Conservation (phyloP, 768 basidiomycete species). For the Mycena latifolia region DNA sequence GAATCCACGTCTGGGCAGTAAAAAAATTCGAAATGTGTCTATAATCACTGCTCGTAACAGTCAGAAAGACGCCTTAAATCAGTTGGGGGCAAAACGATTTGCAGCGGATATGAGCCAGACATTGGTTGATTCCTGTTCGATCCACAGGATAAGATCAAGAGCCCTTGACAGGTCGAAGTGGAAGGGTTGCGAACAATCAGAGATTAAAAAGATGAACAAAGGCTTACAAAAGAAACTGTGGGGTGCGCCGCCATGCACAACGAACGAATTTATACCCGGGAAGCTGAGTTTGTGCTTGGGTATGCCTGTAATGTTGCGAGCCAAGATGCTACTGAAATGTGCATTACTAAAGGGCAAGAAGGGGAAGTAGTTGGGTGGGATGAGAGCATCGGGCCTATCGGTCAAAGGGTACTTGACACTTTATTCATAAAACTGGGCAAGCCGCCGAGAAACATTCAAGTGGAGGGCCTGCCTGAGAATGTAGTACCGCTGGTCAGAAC, state of each 20-base stretch:
- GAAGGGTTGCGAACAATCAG: too few species aligned
- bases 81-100: slow-evolving; percentile 45
- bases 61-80: slow-evolving; percentile 53
- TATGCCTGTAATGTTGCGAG: not conserved
- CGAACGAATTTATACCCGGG: not conserved
- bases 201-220: too few species aligned
- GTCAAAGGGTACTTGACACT: not conserved
- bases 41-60: slow-evolving; percentile 53
- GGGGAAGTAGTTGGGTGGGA: not conserved
- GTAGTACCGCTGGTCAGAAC: not conserved
- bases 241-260: too few species aligned
- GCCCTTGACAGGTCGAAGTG: too few species aligned
- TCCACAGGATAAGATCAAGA: too few species aligned
- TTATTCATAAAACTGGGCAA: not conserved
- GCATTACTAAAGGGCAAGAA: slow-evolving; percentile 2
- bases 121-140: too few species aligned
- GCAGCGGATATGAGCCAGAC: slow-evolving; percentile 45
- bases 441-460: not conserved
- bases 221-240: too few species aligned
- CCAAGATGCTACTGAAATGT: not conserved
- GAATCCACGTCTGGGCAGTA: slow-evolving; percentile 21
- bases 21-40: slow-evolving; percentile 47
- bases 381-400: not conserved
- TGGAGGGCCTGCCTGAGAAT: not conserved
- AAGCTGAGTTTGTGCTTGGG: not conserved